Percentiles rank a stretch among this genome's conserved stretches.
Evolutionary conservation across 805 yeast species (phyloP).

Genomic region (Nakazawaea molendinolei): DNA sequence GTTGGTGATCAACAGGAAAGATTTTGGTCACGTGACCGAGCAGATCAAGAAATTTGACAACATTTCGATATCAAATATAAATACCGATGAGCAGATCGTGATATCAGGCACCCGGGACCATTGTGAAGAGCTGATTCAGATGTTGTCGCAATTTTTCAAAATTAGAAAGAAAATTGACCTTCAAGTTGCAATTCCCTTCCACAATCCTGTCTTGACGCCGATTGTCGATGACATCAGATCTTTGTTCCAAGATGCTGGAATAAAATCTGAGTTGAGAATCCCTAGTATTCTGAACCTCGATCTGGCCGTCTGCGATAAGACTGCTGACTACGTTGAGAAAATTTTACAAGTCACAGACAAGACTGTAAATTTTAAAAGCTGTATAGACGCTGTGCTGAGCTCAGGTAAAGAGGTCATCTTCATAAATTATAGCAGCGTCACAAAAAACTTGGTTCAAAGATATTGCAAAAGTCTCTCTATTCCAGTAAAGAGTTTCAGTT

Average conservation of each 20-base stretch:
- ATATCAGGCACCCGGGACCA: conserved; percentile 21
- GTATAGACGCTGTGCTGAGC: conserved; percentile 19
- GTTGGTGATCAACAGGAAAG: conserved; percentile 21
- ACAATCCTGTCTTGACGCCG: conserved; percentile 23
- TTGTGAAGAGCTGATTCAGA: conserved; percentile 13
- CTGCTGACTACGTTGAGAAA: conserved; percentile 19
- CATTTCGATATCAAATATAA: conserved; percentile 23
- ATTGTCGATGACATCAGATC: conserved; percentile 19
- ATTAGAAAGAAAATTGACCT: conserved; percentile 23
- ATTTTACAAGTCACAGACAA: conserved; percentile 23
- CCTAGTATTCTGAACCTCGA: conserved; percentile 25
- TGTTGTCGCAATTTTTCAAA: conserved; percentile 12
- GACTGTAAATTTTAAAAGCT: conserved; percentile 26
- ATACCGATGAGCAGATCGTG: conserved; percentile 28
- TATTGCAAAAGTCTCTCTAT: conserved; percentile 7
- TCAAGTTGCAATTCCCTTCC: conserved; percentile 26
- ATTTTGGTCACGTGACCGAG: conserved; percentile 15
- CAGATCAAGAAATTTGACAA: not conserved
- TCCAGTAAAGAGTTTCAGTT: not conserved
- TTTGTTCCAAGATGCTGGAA: conserved; percentile 9
- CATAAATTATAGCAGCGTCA: conserved; percentile 24
- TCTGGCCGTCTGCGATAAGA: conserved; percentile 16
- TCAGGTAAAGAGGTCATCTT: conserved; percentile 16
- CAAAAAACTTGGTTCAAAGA: conserved; percentile 20
- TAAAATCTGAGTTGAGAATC: conserved; percentile 14